Percentiles rank a stretch among this genome's conserved stretches.
These are phyloP conservation scores for Daldinia sp. DNA, from an alignment of 2,329 filamentous ascomycete genomes.

Conservation along the genomic window DNA sequence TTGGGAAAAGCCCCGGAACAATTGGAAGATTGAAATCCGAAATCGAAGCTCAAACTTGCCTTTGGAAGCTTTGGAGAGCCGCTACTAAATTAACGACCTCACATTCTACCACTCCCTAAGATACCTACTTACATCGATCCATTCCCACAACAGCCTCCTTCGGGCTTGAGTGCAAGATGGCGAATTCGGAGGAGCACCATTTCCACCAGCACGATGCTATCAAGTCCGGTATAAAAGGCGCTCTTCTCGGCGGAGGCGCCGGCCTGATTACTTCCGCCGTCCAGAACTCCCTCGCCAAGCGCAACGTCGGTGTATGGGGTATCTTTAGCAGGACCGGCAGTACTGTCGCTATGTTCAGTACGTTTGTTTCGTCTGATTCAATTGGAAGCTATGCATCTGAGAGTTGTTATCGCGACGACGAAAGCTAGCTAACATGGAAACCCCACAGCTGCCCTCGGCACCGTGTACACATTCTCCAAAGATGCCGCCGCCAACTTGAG, in stretches of 20 bases:
- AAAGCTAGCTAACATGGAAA: constrained; percentile 30
- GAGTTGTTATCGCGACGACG: neutral
- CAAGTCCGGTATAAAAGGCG: constrained; percentile 69
- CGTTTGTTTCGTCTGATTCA: constrained; percentile 15
- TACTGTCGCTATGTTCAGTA: constrained; percentile 70
- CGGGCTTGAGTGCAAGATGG: constrained; percentile 45
- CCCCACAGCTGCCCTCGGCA: constrained; percentile 72
- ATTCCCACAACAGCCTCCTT: constrained; percentile 24
- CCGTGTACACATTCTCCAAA: constrained; percentile 79
- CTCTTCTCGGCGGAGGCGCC: constrained; percentile 68
- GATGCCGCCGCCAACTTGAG: constrained; percentile 84
- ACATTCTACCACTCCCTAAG: neutral
- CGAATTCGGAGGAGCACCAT: constrained; percentile 51
- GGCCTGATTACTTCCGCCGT: constrained; percentile 79
- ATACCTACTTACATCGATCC: neutral
- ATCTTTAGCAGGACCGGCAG: constrained; percentile 82
- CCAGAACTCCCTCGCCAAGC: constrained; percentile 85
- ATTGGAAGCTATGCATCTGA: neutral
- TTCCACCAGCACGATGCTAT: constrained; percentile 82
- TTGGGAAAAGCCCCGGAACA: neutral
- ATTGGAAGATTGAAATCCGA: neutral
- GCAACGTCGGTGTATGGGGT: constrained; percentile 81
- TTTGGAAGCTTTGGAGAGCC: neutral
- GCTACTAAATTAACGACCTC: neutral
- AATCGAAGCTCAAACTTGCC: constrained; percentile 1